Conservation (phyloP, 192 early-diverging fungal genomes). For the Backusella mclennaniae region DNA sequence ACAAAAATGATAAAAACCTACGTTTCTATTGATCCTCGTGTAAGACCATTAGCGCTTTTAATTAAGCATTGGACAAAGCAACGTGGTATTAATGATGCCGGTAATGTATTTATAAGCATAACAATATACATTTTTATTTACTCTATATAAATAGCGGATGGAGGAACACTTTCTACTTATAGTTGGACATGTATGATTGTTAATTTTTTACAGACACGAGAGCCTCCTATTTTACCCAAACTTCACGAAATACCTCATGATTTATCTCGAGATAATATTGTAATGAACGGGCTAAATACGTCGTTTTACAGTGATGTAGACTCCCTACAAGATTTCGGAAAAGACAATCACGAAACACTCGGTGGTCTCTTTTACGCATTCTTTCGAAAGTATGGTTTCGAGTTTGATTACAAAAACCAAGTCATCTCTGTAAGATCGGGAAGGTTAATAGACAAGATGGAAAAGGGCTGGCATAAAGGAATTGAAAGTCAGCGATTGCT, state of each 20-base stretch:
- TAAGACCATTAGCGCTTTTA: conserved; percentile 83
- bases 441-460: conserved; percentile 71
- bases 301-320: conserved; percentile 75
- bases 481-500: conserved; percentile 60
- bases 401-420: conserved; percentile 78
- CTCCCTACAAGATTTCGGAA: conserved; percentile 63
- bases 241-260: conserved; percentile 61
- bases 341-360: conserved; percentile 70
- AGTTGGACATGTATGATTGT: conserved; percentile 93
- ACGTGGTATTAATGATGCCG: conserved; percentile 85
- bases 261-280: conserved; percentile 59
- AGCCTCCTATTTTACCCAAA: conserved; percentile 86
- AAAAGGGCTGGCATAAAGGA: conserved; percentile 86
- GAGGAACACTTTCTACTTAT: conserved; percentile 92
- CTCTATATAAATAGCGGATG: conserved; percentile 61
- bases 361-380: conserved; percentile 83
- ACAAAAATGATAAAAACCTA: conserved; percentile 90
- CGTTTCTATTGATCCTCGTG: conserved; percentile 82
- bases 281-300: conserved; percentile 55
- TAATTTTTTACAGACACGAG: conserved; percentile 89
- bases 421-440: conserved; percentile 85
- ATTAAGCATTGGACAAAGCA: conserved; percentile 92
- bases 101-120: conserved; percentile 35
- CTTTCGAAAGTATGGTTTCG: conserved; percentile 76
- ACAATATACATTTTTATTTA: neutral